Evolutionary conservation across 345 rosid genomes (phyloP).

Genomic region (Crucihimalaya himalaica): DNA sequence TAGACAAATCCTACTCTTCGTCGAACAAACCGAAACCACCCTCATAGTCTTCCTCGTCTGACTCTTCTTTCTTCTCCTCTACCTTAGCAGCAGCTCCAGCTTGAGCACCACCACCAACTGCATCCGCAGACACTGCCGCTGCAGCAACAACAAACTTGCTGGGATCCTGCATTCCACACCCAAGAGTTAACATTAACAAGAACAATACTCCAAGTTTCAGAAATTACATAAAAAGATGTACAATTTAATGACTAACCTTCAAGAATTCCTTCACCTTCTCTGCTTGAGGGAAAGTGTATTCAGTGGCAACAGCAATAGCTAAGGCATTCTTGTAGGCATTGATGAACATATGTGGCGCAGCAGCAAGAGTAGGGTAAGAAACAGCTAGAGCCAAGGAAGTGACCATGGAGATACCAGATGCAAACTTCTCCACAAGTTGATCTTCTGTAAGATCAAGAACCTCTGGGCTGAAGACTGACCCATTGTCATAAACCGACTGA

Average conservation of each 20-base stretch:
- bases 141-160: conserved; percentile 70
- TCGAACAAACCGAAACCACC: conserved; percentile 64
- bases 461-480: conserved; percentile 84
- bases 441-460: conserved; percentile 85
- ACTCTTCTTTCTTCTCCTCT: conserved; percentile 78
- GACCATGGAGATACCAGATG: conserved; percentile 74
- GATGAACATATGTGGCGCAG: conserved; percentile 86
- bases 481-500: conserved; percentile 65
- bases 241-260: conserved; percentile 43
- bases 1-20: conserved; percentile 35
- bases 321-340: conserved; percentile 85
- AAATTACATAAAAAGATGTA: not conserved
- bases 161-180: conserved; percentile 57
- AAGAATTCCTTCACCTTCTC: conserved; percentile 85
- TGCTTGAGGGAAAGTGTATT: conserved; percentile 74
- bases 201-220: not conserved
- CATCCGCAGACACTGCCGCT: conserved; percentile 42
- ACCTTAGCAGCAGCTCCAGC: conserved; percentile 48
- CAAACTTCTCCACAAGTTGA: conserved; percentile 74
- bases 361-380: conserved; percentile 84
- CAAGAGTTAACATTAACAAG: not conserved
- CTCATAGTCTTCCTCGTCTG: conserved; percentile 79
- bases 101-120: conserved; percentile 37
- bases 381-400: conserved; percentile 67
- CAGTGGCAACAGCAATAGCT: conserved; percentile 68